Evolutionary conservation across 2,329 filamentous ascomycete genomes (phyloP), one percentile per base, ranked within the genome.

Genomic region (Fusarium xylarioides): DNA sequence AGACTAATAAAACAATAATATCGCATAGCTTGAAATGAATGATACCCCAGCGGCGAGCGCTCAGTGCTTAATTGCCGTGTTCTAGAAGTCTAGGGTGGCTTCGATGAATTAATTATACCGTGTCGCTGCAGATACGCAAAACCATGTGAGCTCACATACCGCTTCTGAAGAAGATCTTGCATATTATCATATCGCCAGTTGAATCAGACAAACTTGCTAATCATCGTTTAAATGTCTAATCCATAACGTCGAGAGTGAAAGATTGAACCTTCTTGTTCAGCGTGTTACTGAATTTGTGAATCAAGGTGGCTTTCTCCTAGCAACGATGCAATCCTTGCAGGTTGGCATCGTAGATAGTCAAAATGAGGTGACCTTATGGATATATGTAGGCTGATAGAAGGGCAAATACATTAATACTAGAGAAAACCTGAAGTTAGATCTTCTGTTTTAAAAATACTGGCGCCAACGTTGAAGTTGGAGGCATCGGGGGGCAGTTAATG

Each of bases 141-240:
- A n/a, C 28, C 14, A 30, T n/a, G 16, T 30, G 26, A 30, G 19
- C 19, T 52, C n/a, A 23, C 32, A 16, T 21, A 9, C n/a, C 18
- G n/a, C n/a, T 52, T 52, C 14, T 16, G 15, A 21, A 30, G 14
- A n/a, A n/a, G 44, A 4, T 11, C 11, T 30, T 11, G 21, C 14
- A 14, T 15, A 11, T 11, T 30, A 16, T 28, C 10, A 30, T n/a
- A 16, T 10, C 19, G 7, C 6, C 32, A 2, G 9, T 21, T 26
- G n/a, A 18, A 21, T 26, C 1, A 2, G 11, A 2, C 6, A 7
- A 28, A 21, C 9, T 4, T n/a, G 7, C 9, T 30, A 0, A 6
- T 14, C 0, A 2, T 7, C 2, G 19, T 18, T 18, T 28, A 11
- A 7, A 10, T 28, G 8, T 42, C 26, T 6, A 21, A 26, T 26